Conservation (phyloP, 2,329 filamentous ascomycete species). For the Pyricularia sp. region DNA sequence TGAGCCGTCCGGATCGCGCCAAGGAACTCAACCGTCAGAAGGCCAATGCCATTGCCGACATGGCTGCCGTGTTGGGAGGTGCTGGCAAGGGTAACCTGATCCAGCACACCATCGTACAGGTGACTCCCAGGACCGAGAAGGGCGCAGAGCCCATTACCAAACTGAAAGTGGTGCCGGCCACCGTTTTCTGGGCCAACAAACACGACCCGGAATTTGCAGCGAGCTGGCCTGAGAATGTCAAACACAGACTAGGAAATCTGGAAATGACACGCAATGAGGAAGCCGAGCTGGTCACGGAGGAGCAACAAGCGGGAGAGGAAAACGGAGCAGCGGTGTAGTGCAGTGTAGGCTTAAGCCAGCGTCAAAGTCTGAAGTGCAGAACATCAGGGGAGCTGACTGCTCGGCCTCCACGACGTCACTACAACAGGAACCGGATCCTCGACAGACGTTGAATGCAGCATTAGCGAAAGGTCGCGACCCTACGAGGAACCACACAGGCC, state of each 20-base stretch:
- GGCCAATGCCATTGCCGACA: slow-evolving; percentile 52
- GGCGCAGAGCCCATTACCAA: neutral
- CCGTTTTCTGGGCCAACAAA: slow-evolving; percentile 42
- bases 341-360: neutral
- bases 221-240: slow-evolving; percentile 43
- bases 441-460: neutral
- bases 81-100: slow-evolving; percentile 42
- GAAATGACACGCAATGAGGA: neutral
- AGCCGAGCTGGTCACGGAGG: neutral
- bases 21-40: slow-evolving; percentile 48
- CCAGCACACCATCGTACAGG: slow-evolving; percentile 10
- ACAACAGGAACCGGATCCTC: neutral
- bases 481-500: neutral
- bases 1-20: slow-evolving; percentile 35
- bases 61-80: slow-evolving; percentile 48
- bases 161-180: slow-evolving; percentile 21
- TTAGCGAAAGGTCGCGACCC: neutral
- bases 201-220: slow-evolving; percentile 35
- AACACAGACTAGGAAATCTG: slow-evolving; percentile 22
- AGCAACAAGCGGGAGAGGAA: neutral
- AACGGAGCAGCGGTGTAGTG: neutral
- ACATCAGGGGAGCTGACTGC: neutral
- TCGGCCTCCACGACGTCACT: neutral
- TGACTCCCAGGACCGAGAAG: slow-evolving; percentile 3
- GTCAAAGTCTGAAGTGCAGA: neutral